These are phyloP conservation scores for Thermothelomyces thermophilus DNA, from an alignment of 2,329 filamentous ascomycete genomes.

Conservation along the genomic window DNA sequence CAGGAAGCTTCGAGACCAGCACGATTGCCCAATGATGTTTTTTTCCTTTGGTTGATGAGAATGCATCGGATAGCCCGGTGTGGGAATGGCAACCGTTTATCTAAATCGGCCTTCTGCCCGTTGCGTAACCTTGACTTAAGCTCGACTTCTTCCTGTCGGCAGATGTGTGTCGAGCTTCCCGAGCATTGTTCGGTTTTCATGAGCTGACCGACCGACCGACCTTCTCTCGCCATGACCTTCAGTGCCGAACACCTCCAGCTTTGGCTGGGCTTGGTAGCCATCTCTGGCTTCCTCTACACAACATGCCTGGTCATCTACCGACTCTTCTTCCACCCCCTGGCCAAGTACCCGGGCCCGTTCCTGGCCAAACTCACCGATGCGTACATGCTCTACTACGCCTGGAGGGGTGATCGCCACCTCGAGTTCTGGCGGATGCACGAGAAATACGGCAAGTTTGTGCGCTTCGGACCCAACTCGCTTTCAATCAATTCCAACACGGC, in stretches of 20 bases:
- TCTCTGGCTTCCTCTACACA: slow-evolving; percentile 33
- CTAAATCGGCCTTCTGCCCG: not conserved
- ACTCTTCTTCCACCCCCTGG: slow-evolving; percentile 57
- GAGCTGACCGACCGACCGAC: not conserved
- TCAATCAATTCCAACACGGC: slow-evolving; percentile 69
- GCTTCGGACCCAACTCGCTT: slow-evolving; percentile 70
- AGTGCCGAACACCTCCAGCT: slow-evolving; percentile 32
- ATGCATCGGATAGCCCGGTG: not conserved
- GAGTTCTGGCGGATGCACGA: slow-evolving; percentile 65
- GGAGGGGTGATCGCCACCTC: slow-evolving; percentile 67
- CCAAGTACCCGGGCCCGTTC: slow-evolving; percentile 58
- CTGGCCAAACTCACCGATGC: slow-evolving; percentile 57
- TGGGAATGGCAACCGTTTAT: not conserved
- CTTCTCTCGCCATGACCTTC: slow-evolving; percentile 21
- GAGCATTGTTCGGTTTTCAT: too few species aligned
- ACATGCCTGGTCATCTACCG: slow-evolving; percentile 46
- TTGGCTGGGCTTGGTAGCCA: slow-evolving; percentile 35
- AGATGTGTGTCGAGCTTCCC: too few species aligned
- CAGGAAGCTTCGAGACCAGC: slow-evolving; percentile 7
- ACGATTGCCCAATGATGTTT: slow-evolving; percentile 3
- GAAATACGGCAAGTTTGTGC: slow-evolving; percentile 62
- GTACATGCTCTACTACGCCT: slow-evolving; percentile 66
- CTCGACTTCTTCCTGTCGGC: too few species aligned
- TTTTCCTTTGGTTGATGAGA: not conserved
- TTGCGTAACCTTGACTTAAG: not conserved